Conservation (phyloP, 768 basidiomycete genomes). For the Rubroboletus satanas region DNA sequence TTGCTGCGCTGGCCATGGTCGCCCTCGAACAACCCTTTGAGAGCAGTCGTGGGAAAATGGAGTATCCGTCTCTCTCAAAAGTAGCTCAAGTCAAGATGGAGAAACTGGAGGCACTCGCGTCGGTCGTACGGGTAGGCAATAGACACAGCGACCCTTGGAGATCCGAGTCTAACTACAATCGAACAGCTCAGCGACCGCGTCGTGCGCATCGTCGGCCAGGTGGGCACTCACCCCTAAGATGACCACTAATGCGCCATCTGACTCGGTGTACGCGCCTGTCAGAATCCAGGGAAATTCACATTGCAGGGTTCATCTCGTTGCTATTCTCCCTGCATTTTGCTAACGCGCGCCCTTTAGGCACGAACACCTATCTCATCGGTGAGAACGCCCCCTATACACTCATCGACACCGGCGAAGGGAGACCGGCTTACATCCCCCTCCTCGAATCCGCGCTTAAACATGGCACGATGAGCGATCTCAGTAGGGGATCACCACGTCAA, state of each 20-base stretch:
- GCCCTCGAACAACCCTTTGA: background rate
- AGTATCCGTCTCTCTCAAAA: background rate
- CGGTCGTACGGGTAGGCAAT: constrained; percentile 48
- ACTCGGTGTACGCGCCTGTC: background rate
- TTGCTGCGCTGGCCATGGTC: constrained; percentile 38
- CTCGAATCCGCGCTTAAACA: constrained; percentile 59
- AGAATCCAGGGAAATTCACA: constrained; percentile 90
- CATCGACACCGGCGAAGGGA: constrained; percentile 80
- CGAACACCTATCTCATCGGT: constrained; percentile 87
- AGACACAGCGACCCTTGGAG: background rate
- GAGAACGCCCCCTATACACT: constrained; percentile 67
- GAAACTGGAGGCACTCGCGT: constrained; percentile 47
- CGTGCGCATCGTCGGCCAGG: constrained; percentile 73
- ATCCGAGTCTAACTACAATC: background rate
- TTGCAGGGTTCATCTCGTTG: constrained; percentile 63
- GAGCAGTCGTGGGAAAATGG: constrained; percentile 12
- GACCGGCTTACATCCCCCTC: constrained; percentile 58
- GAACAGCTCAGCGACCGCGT: constrained; percentile 65
- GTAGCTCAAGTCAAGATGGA: constrained; percentile 36
- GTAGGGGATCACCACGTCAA: constrained; percentile 1
- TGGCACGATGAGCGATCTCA: constrained; percentile 22
- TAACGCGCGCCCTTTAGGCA: constrained; percentile 47
- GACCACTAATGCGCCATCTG: background rate
- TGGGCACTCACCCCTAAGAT: constrained; percentile 21
- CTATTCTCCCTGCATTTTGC: background rate